Percentiles rank a stretch among this genome's conserved stretches.
phyloP scores from a whole-genome alignment of 2,329 filamentous ascomycete genomes.

The Aspergillus niger region DNA sequence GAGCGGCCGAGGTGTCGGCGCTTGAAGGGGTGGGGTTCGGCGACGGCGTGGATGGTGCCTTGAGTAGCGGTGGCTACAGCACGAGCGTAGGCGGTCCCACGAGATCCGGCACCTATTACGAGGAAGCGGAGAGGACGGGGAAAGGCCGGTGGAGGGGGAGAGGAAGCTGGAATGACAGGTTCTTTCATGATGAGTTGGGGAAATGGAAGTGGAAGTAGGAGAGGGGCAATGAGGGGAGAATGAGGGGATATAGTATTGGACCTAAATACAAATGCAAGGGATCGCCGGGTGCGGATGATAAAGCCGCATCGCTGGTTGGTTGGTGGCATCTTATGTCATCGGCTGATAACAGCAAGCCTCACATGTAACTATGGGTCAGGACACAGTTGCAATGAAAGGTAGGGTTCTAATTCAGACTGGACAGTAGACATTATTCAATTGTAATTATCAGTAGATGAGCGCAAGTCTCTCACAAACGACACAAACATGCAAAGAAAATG shows the following conservation, averaged over 20 bases:
- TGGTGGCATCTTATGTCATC: background rate
- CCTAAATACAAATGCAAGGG: slow-evolving; percentile 1
- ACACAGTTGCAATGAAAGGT: background rate
- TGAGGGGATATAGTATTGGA: background rate
- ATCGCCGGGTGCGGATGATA: slow-evolving; percentile 1
- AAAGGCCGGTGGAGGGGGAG: background rate
- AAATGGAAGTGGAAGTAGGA: background rate
- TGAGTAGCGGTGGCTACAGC: slow-evolving; percentile 66
- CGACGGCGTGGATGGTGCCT: slow-evolving; percentile 73
- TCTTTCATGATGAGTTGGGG: slow-evolving; percentile 23
- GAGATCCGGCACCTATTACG: slow-evolving; percentile 79
- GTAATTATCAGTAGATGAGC: background rate
- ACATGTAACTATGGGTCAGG: background rate
- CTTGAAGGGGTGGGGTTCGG: slow-evolving; percentile 79
- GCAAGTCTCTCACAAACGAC: background rate
- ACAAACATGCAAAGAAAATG: slow-evolving; percentile 5
- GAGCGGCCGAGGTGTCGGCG: slow-evolving; percentile 67
- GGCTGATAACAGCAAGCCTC: background rate
- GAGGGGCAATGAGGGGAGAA: background rate
- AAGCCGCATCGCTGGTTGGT: slow-evolving; percentile 5
- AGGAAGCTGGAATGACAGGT: slow-evolving; percentile 14
- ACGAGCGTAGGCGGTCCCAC: slow-evolving; percentile 72
- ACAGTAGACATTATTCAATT: slow-evolving; percentile 1
- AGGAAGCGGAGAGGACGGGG: slow-evolving; percentile 62
- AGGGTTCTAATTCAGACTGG: background rate